A percentile compares a stretch with the other conserved stretches of the same genome.
Conservation (phyloP, 768 basidiomycete genomes). For the Tulasnella sp. region DNA sequence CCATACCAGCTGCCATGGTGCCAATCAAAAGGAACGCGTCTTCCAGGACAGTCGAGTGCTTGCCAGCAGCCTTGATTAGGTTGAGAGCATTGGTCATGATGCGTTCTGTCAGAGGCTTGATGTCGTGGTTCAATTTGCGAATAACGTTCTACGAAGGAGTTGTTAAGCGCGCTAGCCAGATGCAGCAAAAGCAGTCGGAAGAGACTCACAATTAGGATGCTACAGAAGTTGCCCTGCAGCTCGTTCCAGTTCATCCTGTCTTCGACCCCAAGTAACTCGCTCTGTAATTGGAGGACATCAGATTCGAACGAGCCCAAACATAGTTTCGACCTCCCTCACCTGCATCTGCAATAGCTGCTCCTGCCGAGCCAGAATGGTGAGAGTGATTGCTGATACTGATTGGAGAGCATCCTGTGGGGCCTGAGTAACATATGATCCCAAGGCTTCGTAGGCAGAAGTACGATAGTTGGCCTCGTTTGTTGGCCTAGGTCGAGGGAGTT, state of each 20-base stretch:
- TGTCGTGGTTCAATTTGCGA: conserved; percentile 72
- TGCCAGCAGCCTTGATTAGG: conserved; percentile 79
- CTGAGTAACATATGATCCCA: conserved; percentile 77
- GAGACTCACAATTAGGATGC: conserved; percentile 68
- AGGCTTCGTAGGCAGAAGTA: conserved; percentile 93
- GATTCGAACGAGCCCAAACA: not conserved
- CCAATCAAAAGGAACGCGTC: conserved; percentile 95
- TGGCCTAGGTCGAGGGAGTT: conserved; percentile 38
- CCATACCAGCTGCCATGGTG: conserved; percentile 64
- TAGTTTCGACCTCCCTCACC: conserved; percentile 38
- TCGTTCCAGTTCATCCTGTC: conserved; percentile 99
- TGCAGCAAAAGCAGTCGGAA: not conserved
- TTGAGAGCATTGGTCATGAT: conserved; percentile 89
- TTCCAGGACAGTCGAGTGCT: conserved; percentile 89
- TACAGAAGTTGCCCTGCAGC: conserved; percentile 89
- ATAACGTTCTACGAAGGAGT: conserved; percentile 55
- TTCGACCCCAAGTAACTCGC: conserved; percentile 89
- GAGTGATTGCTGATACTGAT: conserved; percentile 72
- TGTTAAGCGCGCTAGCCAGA: not conserved
- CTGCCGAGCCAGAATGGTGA: conserved; percentile 82
- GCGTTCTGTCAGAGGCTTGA: conserved; percentile 82
- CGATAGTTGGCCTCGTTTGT: conserved; percentile 88
- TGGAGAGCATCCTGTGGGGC: conserved; percentile 69
- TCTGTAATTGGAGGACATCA: conserved; percentile 37
- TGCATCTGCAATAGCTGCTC: conserved; percentile 80